Evolutionary conservation across 192 early-diverging fungal genomes (phyloP), one percentile per base, ranked within the genome.

Genomic region (Coemansia sp.): DNA sequence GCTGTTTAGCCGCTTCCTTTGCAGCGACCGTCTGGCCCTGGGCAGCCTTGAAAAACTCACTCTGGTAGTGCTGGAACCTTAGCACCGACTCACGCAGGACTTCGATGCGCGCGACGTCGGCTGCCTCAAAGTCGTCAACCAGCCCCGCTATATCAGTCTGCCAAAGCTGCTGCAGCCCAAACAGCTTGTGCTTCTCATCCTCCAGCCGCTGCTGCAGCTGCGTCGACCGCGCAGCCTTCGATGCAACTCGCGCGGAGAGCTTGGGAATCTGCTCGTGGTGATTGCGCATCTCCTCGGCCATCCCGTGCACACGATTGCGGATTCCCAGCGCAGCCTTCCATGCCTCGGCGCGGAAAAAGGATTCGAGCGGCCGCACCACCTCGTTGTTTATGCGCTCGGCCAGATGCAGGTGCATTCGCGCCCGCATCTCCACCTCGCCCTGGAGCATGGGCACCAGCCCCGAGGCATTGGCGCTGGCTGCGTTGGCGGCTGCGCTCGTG

Each of bases 191-290:
- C 26, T 58, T 69, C 34, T 68, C 66, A 4, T 64, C 58, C 20
- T 75, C 72, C 4, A 75, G 58, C 39, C 55, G 63, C 43, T 55
- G 52, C 34, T 57, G 19, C 27, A 55, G 31, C 50, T 72, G 69
- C 45, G 58, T 69, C 28, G 66, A 29, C 22, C 62, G 62, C 10
- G 64, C 44, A 19, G 72, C 58, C 25, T 75, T 75, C 12, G 65
- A 48, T 4, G 53, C 50, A 1, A 61, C 63, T 30, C 72, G 72
- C 6, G 62, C 50, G 10, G 72, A 75, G 2, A 69, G 61, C 53
- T 51, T 64, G 52, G 72, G 66, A 22, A 75, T 75, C 41, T 50
- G 39, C 32, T 75, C 72, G 26, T 69, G 72, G 28, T 62, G 58
- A 4, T 6, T 25, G 26, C 43, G 61, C 72, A 75, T 75, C 31